Evolutionary conservation across 192 early-diverging fungal genomes (phyloP).

Genomic region (Mortierella claussenii): DNA sequence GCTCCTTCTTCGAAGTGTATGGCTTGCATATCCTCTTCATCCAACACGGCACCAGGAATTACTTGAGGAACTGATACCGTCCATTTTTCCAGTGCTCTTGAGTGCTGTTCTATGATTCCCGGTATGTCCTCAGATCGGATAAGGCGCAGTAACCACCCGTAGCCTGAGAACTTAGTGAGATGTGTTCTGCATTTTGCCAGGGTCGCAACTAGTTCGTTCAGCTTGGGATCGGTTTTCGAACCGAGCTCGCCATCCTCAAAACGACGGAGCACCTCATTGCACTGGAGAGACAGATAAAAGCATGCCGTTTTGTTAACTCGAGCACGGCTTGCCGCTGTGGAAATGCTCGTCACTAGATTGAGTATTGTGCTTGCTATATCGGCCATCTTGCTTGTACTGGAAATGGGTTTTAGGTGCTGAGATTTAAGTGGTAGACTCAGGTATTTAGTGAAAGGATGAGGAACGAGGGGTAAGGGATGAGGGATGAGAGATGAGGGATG

Average conservation of each 20-base stretch:
- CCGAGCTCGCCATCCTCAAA: constrained; percentile 22
- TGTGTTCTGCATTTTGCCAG: constrained; percentile 13
- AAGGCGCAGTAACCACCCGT: constrained; percentile 9
- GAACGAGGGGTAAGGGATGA: too few species aligned
- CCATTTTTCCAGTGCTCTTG: constrained; percentile 9
- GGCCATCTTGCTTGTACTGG: constrained; percentile 15
- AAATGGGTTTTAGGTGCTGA: too few species aligned
- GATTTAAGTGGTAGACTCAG: too few species aligned
- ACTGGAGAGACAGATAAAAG: neutral
- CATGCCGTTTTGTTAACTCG: constrained; percentile 17
- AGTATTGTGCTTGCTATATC: constrained; percentile 5
- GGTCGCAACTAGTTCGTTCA: constrained; percentile 7
- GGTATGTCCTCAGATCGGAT: constrained; percentile 2
- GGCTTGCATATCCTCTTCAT: neutral
- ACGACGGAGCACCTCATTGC: constrained; percentile 2
- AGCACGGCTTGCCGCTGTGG: neutral
- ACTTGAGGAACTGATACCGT: neutral
- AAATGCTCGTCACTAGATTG: constrained; percentile 9
- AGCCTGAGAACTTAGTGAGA: constrained; percentile 14
- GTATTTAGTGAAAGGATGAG: too few species aligned
- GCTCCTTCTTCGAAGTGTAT: constrained; percentile 3
- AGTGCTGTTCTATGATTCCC: constrained; percentile 2
- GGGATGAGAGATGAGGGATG: too few species aligned
- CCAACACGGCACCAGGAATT: neutral
- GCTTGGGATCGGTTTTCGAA: neutral